A percentile compares a stretch with the other conserved stretches of the same genome.
Evolutionary conservation across 345 rosid genomes (phyloP).

Genomic region (Litchi chinensis): DNA sequence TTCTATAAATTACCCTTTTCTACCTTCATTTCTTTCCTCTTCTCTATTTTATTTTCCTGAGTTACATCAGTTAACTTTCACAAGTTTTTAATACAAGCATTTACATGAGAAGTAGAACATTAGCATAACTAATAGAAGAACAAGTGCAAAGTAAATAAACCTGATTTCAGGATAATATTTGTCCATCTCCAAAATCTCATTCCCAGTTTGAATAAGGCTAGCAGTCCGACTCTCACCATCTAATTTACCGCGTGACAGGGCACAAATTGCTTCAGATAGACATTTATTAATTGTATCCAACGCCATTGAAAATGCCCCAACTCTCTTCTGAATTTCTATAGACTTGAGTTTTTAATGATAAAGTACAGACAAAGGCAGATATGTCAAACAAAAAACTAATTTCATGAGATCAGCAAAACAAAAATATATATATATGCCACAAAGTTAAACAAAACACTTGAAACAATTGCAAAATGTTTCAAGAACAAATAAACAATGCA

Average conservation of each 20-base stretch:
- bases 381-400: constrained; percentile 5
- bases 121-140: constrained; percentile 15
- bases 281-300: constrained; percentile 87
- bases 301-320: constrained; percentile 93
- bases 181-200: constrained; percentile 78
- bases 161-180: constrained; percentile 88
- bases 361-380: constrained; percentile 9
- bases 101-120: constrained; percentile 5
- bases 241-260: constrained; percentile 78
- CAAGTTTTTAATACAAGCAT: not conserved
- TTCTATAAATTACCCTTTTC: not conserved
- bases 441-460: not conserved
- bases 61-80: not conserved
- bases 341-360: constrained; percentile 47
- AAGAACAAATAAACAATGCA: not conserved
- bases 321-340: constrained; percentile 85
- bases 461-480: not conserved
- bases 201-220: constrained; percentile 87
- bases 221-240: constrained; percentile 92
- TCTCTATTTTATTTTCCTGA: not conserved
- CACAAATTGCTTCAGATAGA: constrained; percentile 87
- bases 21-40: not conserved
- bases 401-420: constrained; percentile 8
- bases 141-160: constrained; percentile 33
- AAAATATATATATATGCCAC: not conserved